These are phyloP conservation scores for Tothia fuscella DNA, from an alignment of 2,329 filamentous ascomycete genomes.

Conservation along the genomic window DNA sequence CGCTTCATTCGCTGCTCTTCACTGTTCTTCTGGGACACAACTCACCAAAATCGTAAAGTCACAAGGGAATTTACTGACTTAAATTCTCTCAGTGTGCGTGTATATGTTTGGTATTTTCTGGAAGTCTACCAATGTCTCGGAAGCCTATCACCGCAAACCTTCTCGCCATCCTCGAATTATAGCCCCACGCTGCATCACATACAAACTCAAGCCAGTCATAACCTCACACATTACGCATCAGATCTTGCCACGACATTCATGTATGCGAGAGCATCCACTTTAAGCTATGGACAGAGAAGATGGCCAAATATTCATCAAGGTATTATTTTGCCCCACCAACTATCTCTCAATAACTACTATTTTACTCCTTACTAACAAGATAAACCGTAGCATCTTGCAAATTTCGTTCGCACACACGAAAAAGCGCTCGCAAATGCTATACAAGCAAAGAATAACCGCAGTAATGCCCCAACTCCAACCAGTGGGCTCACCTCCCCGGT, in stretches of 20 bases:
- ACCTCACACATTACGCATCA: not conserved
- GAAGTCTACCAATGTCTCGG: slow-evolving; percentile 8
- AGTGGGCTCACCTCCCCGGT: slow-evolving; percentile 32
- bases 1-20: no score
- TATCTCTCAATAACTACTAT: not conserved
- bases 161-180: not conserved
- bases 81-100: no score
- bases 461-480: slow-evolving; percentile 48
- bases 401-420: slow-evolving; percentile 94
- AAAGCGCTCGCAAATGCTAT: slow-evolving; percentile 93
- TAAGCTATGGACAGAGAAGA: slow-evolving; percentile 69
- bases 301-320: slow-evolving; percentile 82
- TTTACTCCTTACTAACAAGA: slow-evolving; percentile 4
- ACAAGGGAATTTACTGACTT: no score
- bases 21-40: no score
- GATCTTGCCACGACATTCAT: slow-evolving; percentile 6
- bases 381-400: slow-evolving; percentile 86
- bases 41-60: no score
- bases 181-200: slow-evolving; percentile 2
- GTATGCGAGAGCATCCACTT: slow-evolving; percentile 2
- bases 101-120: no score
- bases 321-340: slow-evolving; percentile 13
- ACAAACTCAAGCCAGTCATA: slow-evolving; percentile 3
- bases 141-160: not conserved
- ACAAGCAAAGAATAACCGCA: slow-evolving; percentile 52